Percentiles rank a stretch among this genome's conserved stretches.
phyloP scores from a whole-genome alignment of 2,329 filamentous ascomycete species.

The Mollisia scopiformis region DNA sequence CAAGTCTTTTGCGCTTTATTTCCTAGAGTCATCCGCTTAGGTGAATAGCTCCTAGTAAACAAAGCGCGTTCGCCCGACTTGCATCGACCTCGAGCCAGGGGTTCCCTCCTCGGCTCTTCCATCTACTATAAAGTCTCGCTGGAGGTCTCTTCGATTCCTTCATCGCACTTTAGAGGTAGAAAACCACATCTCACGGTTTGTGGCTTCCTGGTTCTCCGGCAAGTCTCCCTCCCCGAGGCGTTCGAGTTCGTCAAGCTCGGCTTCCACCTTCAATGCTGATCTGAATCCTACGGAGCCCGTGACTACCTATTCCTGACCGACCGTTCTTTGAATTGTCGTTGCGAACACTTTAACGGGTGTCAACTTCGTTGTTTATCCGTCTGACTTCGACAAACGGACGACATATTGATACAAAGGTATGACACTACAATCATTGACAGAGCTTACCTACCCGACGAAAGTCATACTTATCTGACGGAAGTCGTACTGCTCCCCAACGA shows the following conservation, averaged over 20 bases:
- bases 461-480: too few relatives aligned
- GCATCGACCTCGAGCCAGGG: not conserved
- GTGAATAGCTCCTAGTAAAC: not conserved
- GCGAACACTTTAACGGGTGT: not conserved
- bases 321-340: not conserved
- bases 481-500: too few relatives aligned
- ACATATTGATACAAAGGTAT: not conserved
- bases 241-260: not conserved
- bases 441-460: too few relatives aligned
- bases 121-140: not conserved
- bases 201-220: not conserved
- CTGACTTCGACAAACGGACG: not conserved
- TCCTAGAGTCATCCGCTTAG: not conserved
- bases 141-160: not conserved
- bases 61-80: not conserved
- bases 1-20: not conserved
- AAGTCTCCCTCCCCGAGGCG: not conserved
- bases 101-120: not conserved
- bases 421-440: too few relatives aligned
- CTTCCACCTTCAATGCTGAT: not conserved
- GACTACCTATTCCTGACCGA: too few relatives aligned
- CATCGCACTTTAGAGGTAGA: not conserved
- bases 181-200: not conserved
- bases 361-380: too few relatives aligned
- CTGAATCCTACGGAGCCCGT: not conserved